Evolutionary conservation across 2,329 filamentous ascomycete genomes (phyloP), one percentile per base, ranked within the genome.

Genomic region (Helicocarpus griseus): DNA sequence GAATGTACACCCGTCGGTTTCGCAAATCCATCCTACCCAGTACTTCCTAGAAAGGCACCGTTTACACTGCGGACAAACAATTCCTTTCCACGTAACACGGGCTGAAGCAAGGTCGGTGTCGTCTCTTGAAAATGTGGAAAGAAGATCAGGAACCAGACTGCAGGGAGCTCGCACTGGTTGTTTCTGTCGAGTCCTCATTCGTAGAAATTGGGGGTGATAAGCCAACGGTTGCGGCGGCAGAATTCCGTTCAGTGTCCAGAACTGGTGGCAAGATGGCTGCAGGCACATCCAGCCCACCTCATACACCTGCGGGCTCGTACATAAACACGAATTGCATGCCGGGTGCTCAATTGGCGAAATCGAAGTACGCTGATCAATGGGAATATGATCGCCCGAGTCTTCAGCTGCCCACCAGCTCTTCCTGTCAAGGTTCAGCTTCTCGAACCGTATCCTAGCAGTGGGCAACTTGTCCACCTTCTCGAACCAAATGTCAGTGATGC

Each of bases 401-500:
- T 65, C 65, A 1, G 72, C 63, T 4, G 72, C 66, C 81, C 82
- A 87, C 82, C 80, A 87, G 31, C 79, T 81, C 21, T 67, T 67
- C 9, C 67, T 64, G 0, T 61, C 53, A 0, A 76, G 61, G 14
- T 82, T 64, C 0, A 86, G 66, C 54, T 85, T 85, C 62, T 89
- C 82, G 3, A 88, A 76, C 0, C 85, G 78, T 24, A 85, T 74
- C 56, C 80, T 81, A 58, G 78, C 76, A 0, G 74, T 72, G 1
- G 63, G 66, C 5, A 63, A 71, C 2, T 58, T 59, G 2, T 62
- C 63, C 1, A 70, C 63, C 53, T 73, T 76, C 58, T 90, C 86
- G 9, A 68, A 72, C 86, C 86, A 90, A 0, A 88, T 71, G 46
- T 84, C 71, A 0, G 83, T 85, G 11, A 86, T 71, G 46, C 82